A percentile compares a stretch with the other conserved stretches of the same genome.
Conservation (phyloP, 2,329 filamentous ascomycete genomes). For the Penicillium janthinellum region DNA sequence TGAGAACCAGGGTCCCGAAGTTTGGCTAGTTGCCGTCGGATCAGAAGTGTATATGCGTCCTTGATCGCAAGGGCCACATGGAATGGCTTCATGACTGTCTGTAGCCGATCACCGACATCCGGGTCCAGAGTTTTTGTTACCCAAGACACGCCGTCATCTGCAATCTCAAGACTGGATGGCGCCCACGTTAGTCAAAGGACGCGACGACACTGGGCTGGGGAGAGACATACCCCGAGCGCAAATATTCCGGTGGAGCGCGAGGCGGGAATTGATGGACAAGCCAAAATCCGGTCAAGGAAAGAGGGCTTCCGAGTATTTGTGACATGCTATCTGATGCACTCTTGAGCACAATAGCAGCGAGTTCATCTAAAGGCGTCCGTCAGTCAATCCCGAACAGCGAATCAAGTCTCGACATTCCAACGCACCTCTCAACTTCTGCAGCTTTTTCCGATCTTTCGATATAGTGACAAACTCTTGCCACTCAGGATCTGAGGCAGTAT, state of each 20-base stretch:
- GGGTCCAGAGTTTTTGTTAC: conserved; percentile 30
- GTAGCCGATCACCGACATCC: conserved; percentile 35
- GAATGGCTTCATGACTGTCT: conserved; percentile 34
- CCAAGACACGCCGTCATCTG: conserved; percentile 30
- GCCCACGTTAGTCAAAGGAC: conserved; percentile 19
- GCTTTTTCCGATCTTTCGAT: conserved; percentile 55
- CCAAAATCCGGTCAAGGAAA: conserved; percentile 58
- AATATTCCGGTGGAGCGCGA: conserved; percentile 61
- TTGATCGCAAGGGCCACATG: conserved; percentile 36
- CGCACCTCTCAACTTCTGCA: conserved; percentile 51
- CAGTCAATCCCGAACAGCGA: neutral
- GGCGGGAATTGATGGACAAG: conserved; percentile 63
- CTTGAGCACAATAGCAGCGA: conserved; percentile 48
- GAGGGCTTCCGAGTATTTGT: conserved; percentile 50
- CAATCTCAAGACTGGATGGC: conserved; percentile 31
- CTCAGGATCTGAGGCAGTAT: conserved; percentile 57
- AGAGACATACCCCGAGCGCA: conserved; percentile 59
- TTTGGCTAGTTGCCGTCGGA: conserved; percentile 31
- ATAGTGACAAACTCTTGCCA: conserved; percentile 63
- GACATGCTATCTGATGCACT: conserved; percentile 49
- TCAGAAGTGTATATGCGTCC: conserved; percentile 37
- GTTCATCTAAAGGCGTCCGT: conserved; percentile 43
- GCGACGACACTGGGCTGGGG: neutral
- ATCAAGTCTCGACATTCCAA: neutral
- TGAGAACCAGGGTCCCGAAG: conserved; percentile 23